Conservation (phyloP, 2,329 filamentous ascomycete genomes). For the Exophiala viscosa region DNA sequence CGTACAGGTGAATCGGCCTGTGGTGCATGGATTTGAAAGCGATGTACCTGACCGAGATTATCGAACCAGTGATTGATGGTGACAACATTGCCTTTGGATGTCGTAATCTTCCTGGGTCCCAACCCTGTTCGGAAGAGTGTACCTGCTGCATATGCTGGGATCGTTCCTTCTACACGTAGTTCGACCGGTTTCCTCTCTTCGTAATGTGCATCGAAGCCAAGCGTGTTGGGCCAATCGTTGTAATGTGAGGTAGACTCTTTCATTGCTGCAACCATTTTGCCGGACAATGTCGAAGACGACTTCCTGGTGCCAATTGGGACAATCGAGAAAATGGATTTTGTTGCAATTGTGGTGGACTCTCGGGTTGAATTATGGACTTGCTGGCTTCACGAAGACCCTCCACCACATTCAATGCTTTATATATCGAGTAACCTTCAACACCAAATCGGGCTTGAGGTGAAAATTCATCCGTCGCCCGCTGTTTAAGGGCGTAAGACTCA, state of each 20-base stretch:
- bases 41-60: slow-evolving; percentile 62
- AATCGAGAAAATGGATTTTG: no score
- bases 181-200: slow-evolving; percentile 64
- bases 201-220: slow-evolving; percentile 61
- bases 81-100: slow-evolving; percentile 56
- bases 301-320: no score
- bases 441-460: background rate
- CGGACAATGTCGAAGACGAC: background rate
- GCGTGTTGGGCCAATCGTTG: slow-evolving; percentile 52
- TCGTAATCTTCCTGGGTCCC: slow-evolving; percentile 61
- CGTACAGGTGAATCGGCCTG: slow-evolving; percentile 34
- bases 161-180: slow-evolving; percentile 60
- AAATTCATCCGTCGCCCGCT: slow-evolving; percentile 8
- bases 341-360: no score
- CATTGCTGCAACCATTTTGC: background rate
- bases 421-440: no score
- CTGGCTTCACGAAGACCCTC: no score
- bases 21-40: slow-evolving; percentile 62
- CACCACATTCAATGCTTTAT: no score
- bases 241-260: slow-evolving; percentile 24
- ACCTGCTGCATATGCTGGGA: slow-evolving; percentile 69
- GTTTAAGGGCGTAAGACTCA: slow-evolving; percentile 15
- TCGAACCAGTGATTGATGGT: slow-evolving; percentile 76
- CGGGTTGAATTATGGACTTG: no score
- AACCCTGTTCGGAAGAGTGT: slow-evolving; percentile 72